These are phyloP conservation scores for Hypericum androsaemum DNA, from an alignment of 345 rosid genomes.

Conservation along the genomic window DNA sequence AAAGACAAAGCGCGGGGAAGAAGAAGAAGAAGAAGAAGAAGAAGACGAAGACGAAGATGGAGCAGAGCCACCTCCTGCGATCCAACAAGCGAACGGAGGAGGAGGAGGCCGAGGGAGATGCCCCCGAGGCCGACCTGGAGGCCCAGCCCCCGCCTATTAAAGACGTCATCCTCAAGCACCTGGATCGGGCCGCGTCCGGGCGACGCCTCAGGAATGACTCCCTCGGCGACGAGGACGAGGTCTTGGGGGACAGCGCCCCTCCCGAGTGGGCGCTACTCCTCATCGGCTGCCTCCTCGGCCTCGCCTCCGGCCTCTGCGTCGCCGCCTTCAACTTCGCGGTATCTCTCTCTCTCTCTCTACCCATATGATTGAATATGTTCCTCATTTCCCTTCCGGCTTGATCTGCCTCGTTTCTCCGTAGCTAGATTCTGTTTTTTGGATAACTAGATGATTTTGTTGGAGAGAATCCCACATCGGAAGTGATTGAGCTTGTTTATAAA, in stretches of 20 bases:
- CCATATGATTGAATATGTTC: no score
- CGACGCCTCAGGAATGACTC: conserved; percentile 33
- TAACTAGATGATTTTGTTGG: no score
- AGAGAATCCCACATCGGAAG: no score
- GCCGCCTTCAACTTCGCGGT: conserved; percentile 93
- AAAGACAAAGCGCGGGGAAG: no score
- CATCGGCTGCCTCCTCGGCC: conserved; percentile 81
- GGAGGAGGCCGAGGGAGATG: no score
- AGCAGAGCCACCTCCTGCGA: no score
- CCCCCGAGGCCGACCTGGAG: no score
- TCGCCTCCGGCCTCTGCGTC: conserved; percentile 81
- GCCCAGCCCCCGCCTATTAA: conserved; percentile 16
- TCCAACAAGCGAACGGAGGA: no score
- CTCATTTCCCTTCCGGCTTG: neutral
- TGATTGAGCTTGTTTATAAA: no score
- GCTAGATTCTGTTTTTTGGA: no score
- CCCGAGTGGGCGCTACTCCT: conserved; percentile 96
- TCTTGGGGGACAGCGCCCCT: conserved; percentile 64
- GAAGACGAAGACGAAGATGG: no score
- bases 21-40: no score
- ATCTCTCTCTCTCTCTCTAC: conserved; percentile 8
- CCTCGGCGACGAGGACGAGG: conserved; percentile 31
- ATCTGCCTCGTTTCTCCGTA: neutral
- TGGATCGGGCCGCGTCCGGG: conserved; percentile 54
- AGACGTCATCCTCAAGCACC: conserved; percentile 44